Conservation (phyloP, 1,284 basidiomycete species). For the Exobasidium cylindrosporum region DNA sequence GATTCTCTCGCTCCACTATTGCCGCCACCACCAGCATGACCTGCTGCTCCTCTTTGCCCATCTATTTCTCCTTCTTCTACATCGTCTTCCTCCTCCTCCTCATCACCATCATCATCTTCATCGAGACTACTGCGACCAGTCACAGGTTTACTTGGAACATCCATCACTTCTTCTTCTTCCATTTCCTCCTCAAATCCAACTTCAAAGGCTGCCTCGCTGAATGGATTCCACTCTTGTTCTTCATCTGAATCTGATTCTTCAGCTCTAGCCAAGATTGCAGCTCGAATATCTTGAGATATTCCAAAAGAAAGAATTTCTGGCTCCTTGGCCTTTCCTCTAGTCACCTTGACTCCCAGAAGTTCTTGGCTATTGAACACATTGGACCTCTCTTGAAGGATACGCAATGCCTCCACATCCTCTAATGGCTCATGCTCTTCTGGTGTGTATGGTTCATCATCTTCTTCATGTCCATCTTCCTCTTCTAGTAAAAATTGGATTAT, state of each 20-base stretch:
- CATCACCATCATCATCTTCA: constrained; percentile 7
- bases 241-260: constrained; percentile 6
- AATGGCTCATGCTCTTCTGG: too few relatives aligned
- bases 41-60: neutral
- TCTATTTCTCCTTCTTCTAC: constrained; percentile 11
- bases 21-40: neutral
- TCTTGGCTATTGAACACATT: neutral
- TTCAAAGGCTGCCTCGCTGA: constrained; percentile 2
- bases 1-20: neutral
- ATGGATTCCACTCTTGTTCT: constrained; percentile 13
- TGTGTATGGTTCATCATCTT: neutral
- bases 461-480: neutral
- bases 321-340: neutral
- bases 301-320: neutral
- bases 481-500: neutral
- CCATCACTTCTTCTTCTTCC: constrained; percentile 1
- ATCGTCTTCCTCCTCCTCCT: constrained; percentile 7
- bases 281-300: constrained; percentile 1
- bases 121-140: neutral
- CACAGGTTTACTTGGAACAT: neutral
- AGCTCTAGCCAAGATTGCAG: neutral
- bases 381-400: neutral
- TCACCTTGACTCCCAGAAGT: neutral
- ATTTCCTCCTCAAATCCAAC: constrained; percentile 16
- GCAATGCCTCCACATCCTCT: neutral